Evolutionary conservation across 768 basidiomycete species (phyloP).

Genomic region (Termitomyces sp.): DNA sequence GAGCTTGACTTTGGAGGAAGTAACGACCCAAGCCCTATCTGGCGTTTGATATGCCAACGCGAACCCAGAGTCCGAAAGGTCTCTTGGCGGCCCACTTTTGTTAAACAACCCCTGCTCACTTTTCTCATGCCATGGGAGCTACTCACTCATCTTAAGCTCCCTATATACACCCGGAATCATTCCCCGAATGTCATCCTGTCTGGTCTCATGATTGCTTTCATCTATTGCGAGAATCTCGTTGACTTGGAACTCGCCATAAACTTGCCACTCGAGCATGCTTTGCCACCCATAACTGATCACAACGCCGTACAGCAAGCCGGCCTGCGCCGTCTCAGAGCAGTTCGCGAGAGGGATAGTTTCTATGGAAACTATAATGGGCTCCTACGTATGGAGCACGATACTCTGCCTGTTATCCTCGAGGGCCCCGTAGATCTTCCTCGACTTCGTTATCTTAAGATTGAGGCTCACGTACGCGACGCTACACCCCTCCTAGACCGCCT

Average conservation of each 20-base stretch:
- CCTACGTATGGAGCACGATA: not conserved
- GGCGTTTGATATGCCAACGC: not conserved
- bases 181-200: not conserved
- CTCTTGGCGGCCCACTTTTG: not conserved
- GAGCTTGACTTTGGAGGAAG: not conserved
- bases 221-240: slow-evolving; percentile 3
- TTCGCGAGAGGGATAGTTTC: not conserved
- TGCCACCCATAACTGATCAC: not conserved
- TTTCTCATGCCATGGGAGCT: not conserved
- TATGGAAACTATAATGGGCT: not conserved
- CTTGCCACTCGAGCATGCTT: not conserved
- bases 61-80: not conserved
- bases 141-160: slow-evolving; percentile 7
- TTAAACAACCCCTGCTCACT: not conserved
- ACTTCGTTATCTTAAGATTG: slow-evolving; percentile 7
- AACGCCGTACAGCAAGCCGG: not conserved
- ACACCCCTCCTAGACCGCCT: slow-evolving; percentile 1
- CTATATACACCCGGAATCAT: not conserved
- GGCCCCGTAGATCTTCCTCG: not conserved
- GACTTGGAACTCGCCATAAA: slow-evolving; percentile 3
- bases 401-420: not conserved
- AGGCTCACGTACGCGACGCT: slow-evolving; percentile 2
- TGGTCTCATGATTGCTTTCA: not conserved
- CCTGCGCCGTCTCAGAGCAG: not conserved
- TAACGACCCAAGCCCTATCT: not conserved